phyloP scores from a whole-genome alignment of 2,329 filamentous ascomycete species.

The Botryotinia globosa region DNA sequence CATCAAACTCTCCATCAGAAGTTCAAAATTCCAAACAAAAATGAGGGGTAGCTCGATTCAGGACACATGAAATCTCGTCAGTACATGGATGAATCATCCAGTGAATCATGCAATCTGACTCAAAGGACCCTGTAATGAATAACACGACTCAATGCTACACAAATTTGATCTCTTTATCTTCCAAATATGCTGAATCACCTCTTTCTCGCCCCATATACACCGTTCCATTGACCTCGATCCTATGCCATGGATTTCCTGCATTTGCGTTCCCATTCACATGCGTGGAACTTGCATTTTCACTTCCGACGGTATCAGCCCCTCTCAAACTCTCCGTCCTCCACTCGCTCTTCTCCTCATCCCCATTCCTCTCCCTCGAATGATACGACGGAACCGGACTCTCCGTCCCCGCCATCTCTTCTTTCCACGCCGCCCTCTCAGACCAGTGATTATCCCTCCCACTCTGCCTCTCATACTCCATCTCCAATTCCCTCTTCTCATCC shows the following conservation, averaged over 20 bases:
- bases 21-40: neutral
- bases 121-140: neutral
- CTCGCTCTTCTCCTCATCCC: neutral
- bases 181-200: neutral
- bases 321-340: neutral
- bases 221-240: neutral
- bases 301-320: neutral
- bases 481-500: neutral
- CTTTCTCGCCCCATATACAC: neutral
- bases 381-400: neutral
- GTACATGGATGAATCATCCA: neutral
- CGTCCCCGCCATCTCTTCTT: neutral
- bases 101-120: neutral
- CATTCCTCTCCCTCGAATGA: neutral
- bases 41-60: neutral
- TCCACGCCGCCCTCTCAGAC: neutral
- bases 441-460: neutral
- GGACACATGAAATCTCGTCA: neutral
- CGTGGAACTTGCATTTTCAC: neutral
- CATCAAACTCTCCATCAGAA: neutral
- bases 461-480: neutral
- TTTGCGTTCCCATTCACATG: neutral
- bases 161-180: neutral
- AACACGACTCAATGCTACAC: neutral
- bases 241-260: neutral